Percentiles rank a stretch among this genome's conserved stretches.
Conservation (phyloP, 2,329 filamentous ascomycete species). For the Phoma sp. region DNA sequence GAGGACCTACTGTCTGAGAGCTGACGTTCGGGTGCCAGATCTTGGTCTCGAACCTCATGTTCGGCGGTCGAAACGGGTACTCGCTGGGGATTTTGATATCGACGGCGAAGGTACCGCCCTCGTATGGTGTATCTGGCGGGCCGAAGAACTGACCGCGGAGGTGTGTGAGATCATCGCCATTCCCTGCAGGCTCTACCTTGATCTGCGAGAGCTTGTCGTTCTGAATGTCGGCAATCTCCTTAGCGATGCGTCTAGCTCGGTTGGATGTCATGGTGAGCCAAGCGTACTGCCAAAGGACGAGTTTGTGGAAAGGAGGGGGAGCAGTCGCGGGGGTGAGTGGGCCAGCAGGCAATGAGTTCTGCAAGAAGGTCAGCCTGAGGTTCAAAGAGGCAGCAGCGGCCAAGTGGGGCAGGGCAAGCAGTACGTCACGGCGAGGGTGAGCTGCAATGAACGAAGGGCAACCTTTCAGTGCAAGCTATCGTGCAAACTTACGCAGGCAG, state of each 20-base stretch:
- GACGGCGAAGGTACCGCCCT: slow-evolving; percentile 80
- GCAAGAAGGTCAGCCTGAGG: slow-evolving; percentile 35
- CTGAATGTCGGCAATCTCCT: slow-evolving; percentile 78
- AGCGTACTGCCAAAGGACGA: neutral
- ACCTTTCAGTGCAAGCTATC: neutral
- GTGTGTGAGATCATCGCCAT: slow-evolving; percentile 75
- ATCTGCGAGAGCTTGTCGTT: slow-evolving; percentile 80
- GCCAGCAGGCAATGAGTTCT: slow-evolving; percentile 24
- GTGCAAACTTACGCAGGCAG: neutral
- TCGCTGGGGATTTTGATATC: slow-evolving; percentile 86
- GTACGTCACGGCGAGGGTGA: neutral
- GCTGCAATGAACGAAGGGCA: neutral
- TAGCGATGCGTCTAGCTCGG: slow-evolving; percentile 67
- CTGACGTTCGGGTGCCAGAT: slow-evolving; percentile 98
- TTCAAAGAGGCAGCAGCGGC: slow-evolving; percentile 20
- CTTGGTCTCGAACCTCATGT: slow-evolving; percentile 90
- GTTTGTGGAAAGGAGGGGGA: slow-evolving; percentile 3
- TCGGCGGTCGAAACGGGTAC: slow-evolving; percentile 91
- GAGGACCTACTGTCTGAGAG: slow-evolving; percentile 79
- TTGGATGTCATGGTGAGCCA: slow-evolving; percentile 59
- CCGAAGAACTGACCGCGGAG: slow-evolving; percentile 83
- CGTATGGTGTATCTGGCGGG: slow-evolving; percentile 91
- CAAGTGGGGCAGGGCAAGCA: slow-evolving; percentile 1
- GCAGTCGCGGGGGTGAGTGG: slow-evolving; percentile 9
- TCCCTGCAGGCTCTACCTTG: slow-evolving; percentile 66